Evolutionary conservation across 2,329 filamentous ascomycete genomes (phyloP), one percentile per base, ranked within the genome.

Genomic region (Xylaria arbuscula): DNA sequence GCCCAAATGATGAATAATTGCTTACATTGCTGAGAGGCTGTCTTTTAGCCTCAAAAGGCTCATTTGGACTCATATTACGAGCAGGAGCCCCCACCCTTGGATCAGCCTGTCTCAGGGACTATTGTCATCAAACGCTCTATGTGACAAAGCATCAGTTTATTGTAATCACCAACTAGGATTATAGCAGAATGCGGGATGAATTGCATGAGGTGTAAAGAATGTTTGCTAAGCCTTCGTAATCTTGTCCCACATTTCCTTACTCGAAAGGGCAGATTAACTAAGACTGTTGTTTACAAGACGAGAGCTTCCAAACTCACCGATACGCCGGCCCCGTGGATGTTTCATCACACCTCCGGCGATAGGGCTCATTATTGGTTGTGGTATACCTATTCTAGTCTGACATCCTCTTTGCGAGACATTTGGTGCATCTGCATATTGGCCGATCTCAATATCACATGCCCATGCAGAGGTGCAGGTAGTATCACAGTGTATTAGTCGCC

Each of bases 111-210:
- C 62, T 54, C 17, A 58, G 48, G 15, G 22, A 57, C 19, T 61
- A 40, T 47, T 42, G 54, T 69, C 65, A 62, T 62, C 67, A 66
- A 40, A 5, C 32, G 13, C 22, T 60, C 8, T 66, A 7, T 62
- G 19, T 66, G 67, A 69, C 67, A 69, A 66, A 66, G 58, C 63
- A 66, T 45, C 17, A 7, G 4, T 47, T 51, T 42, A 6, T 22
- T 42, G 8, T 40, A 28, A 51, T 57, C 19, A 32, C 42, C 22
- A 57, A 56, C 42, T 38, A 45, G 19, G 7, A 17, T 22, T 38
- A 28, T 15, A 28, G 47, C 51, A 51, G 15, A 22, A 48, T 47
- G 47, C 28, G 53, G 28, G n/a, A 53, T 63, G 1, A 32, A 38
- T 51, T n/a, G 2, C n/a, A 53, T 40, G 0, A 38, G 10, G n/a